Percentiles rank a stretch among this genome's conserved stretches.
These are phyloP conservation scores for Earliella scabrosa DNA, from an alignment of 1,284 basidiomycete species.

Conservation along the genomic window DNA sequence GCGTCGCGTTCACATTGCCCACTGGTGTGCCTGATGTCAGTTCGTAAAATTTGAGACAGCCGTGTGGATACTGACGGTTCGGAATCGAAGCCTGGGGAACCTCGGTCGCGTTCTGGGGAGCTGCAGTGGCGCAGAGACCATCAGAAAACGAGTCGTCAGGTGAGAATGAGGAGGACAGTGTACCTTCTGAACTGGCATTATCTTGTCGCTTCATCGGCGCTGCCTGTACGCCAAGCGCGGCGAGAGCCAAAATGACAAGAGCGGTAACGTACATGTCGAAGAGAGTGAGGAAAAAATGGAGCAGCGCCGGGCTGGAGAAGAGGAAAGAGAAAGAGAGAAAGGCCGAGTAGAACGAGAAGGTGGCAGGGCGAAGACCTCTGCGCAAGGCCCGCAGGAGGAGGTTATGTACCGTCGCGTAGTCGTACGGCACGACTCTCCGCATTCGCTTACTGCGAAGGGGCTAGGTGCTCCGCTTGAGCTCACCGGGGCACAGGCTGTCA, in stretches of 20 bases:
- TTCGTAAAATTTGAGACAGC: too few species aligned
- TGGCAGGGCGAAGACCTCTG: background rate
- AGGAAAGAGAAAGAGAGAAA: background rate
- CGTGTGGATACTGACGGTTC: background rate
- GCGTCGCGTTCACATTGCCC: conserved; percentile 8
- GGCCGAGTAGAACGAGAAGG: background rate
- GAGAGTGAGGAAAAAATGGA: background rate
- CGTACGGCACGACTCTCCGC: too few species aligned
- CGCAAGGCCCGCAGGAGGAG: too few species aligned
- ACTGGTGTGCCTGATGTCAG: background rate
- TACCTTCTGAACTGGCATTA: too few species aligned
- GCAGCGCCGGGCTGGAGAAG: conserved; percentile 17
- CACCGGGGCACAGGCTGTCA: too few species aligned
- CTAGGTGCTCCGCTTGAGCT: too few species aligned
- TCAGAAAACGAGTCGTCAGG: background rate
- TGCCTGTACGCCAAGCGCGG: conserved; percentile 9
- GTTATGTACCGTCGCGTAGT: too few species aligned
- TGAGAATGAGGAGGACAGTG: too few species aligned
- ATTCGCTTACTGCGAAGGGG: too few species aligned
- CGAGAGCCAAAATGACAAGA: conserved; percentile 1
- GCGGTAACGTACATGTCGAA: conserved; percentile 7
- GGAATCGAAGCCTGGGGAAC: background rate
- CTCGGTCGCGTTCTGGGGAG: too few species aligned
- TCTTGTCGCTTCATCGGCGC: conserved; percentile 15
- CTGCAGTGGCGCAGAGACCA: too few species aligned